Percentiles rank a stretch among this genome's conserved stretches.
Conservation (phyloP, 148 eudicot genomes). For the Diospyros lotus region DNA sequence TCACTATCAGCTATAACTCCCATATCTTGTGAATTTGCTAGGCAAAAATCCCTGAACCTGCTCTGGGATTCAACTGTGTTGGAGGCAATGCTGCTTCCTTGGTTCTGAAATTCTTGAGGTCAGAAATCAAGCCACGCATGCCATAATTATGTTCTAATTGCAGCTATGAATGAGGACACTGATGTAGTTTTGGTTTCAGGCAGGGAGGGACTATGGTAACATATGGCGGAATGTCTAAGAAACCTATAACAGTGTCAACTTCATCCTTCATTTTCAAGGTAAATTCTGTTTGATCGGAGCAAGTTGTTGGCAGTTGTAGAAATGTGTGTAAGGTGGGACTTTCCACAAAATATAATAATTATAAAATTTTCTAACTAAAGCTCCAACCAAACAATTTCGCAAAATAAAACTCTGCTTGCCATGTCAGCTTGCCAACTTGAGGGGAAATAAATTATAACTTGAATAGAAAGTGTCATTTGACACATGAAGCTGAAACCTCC, state of each 20-base stretch:
- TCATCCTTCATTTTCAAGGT: constrained; percentile 94
- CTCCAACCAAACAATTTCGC: too few relatives aligned
- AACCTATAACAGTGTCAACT: constrained; percentile 77
- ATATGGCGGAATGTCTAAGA: constrained; percentile 97
- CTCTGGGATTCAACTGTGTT: constrained; percentile 83
- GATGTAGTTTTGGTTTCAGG: constrained; percentile 31
- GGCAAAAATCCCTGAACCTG: constrained; percentile 75
- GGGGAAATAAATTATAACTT: too few relatives aligned
- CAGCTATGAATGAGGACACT: not conserved
- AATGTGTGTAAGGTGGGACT: not conserved
- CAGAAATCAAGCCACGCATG: constrained; percentile 9
- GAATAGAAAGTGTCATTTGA: too few relatives aligned
- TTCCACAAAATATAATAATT: too few relatives aligned
- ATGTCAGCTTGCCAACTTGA: too few relatives aligned
- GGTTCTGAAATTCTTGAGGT: constrained; percentile 86
- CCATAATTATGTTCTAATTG: not conserved
- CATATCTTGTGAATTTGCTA: constrained; percentile 17
- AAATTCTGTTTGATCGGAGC: not conserved
- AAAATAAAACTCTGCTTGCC: too few relatives aligned
- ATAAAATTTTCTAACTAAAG: too few relatives aligned
- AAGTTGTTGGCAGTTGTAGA: not conserved
- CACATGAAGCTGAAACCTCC: too few relatives aligned
- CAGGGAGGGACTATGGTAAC: constrained; percentile 97
- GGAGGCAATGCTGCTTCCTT: constrained; percentile 91
- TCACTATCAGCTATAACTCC: not conserved